Evolutionary conservation across 495 filamentous ascomycete genomes (phyloP).

Genomic region (Lophiostoma macrostomum): DNA sequence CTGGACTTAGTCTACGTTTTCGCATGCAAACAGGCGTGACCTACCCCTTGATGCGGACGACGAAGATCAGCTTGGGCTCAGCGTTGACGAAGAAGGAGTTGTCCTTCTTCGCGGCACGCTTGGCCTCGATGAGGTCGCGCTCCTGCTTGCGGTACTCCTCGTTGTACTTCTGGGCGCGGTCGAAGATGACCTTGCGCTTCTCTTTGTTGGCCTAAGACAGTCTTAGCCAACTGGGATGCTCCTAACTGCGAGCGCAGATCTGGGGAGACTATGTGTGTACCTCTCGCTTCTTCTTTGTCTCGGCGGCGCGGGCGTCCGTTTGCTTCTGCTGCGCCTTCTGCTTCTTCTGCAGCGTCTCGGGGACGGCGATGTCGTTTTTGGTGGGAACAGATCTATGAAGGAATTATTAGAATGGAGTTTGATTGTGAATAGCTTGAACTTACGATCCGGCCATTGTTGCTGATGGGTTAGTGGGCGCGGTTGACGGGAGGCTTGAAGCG

Average conservation of each 20-base stretch:
- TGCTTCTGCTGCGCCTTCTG: slow-evolving; percentile 99
- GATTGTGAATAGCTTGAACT: neutral
- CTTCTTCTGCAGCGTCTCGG: slow-evolving; percentile 56
- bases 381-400: slow-evolving; percentile 16
- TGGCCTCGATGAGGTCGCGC: slow-evolving; percentile 95
- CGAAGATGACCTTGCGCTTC: slow-evolving; percentile 97
- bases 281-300: slow-evolving; percentile 75
- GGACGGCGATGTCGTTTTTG: slow-evolving; percentile 19
- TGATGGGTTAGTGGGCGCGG: slow-evolving; percentile 10
- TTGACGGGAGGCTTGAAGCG: too few relatives aligned
- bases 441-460: slow-evolving; percentile 20
- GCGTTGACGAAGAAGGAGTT: slow-evolving; percentile 90
- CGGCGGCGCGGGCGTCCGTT: slow-evolving; percentile 74
- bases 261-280: slow-evolving; percentile 54
- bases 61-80: slow-evolving; percentile 95
- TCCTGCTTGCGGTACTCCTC: slow-evolving; percentile 97
- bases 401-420: neutral
- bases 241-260: slow-evolving; percentile 33
- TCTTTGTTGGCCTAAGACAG: slow-evolving; percentile 80
- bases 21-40: slow-evolving; percentile 25
- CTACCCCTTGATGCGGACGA: slow-evolving; percentile 93
- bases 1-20: neutral
- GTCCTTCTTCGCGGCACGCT: slow-evolving; percentile 82
- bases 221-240: slow-evolving; percentile 36
- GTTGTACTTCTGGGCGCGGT: slow-evolving; percentile 98